Base-by-base conservation (phyloP, 352 stramenopile species). In the Phytophthora multivora region DNA sequence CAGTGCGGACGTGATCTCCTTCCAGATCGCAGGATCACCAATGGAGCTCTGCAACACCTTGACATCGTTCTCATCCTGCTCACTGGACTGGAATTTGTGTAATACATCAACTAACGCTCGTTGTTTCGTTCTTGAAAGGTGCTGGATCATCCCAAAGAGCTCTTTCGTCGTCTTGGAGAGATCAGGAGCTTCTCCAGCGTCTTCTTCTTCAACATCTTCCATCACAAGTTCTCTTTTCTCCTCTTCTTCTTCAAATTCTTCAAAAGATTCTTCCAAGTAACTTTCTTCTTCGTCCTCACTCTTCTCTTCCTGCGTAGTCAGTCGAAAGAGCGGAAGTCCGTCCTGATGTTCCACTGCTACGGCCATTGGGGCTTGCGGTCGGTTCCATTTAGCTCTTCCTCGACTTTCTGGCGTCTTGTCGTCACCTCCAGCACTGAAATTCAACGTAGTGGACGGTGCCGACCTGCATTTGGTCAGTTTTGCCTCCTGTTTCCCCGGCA, bases 251-350 rank as follows among this genome's bases (percentile, higher is more conserved):
- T 93, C 81, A 70, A 91, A 92, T 25, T 89, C 84, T 63, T 95
- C 86, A 64, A 95, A 95, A 0, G 83, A 93, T 33, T 95, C 86
- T 15, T 92, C 83, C 63, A 90, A 57, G 57, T 95, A 95, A 16
- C 63, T 79, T 5, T 91, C 80, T 26, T 89, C 79, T 19, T 74
- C 69, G 10, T 76, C 71, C 0, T 18, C 35, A 40, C 70, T 56
- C 2, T 75, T 56, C 21, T 49, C 59, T 15, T 53, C 26, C 2
- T 52, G 36, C 2, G 57, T 73, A 41, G 61, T 71, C 12, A 84
- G 43, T 9, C 59, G 73, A 12, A 80, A 75, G 15, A 63, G 65
- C 10, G 68, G 61, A 7, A 65, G 51, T 0, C 77, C 72, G 10
- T 87, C 71, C 8, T 67, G 50, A 16, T 77, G 73, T 7, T 83